These are phyloP conservation scores for Clonostachys byssicola DNA, from an alignment of 2,329 filamentous ascomycete species.

Conservation along the genomic window DNA sequence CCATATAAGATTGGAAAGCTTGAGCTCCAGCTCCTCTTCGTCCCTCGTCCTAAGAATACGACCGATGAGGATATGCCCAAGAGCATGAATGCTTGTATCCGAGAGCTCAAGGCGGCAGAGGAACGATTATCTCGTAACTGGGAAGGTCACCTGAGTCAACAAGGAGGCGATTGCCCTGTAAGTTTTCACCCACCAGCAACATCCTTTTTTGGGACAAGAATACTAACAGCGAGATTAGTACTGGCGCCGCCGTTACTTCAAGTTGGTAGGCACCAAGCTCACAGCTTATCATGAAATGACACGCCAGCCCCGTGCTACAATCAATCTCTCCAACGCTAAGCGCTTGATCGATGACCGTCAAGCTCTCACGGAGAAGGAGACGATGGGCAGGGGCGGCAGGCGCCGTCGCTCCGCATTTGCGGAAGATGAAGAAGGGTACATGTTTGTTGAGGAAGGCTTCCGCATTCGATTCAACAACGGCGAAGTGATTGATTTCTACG, in stretches of 20 bases:
- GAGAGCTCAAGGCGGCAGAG: constrained; percentile 89
- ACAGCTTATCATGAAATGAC: constrained; percentile 96
- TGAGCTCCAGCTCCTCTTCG: constrained; percentile 89
- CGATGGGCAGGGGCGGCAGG: constrained; percentile 68
- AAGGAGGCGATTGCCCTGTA: constrained; percentile 96
- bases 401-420: constrained; percentile 93
- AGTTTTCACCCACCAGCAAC: constrained; percentile 34
- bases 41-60: constrained; percentile 82
- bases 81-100: constrained; percentile 95
- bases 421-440: constrained; percentile 98
- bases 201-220: constrained; percentile 27
- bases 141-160: constrained; percentile 90
- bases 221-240: constrained; percentile 51
- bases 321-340: constrained; percentile 89
- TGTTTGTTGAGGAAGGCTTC: constrained; percentile 99
- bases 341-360: constrained; percentile 91
- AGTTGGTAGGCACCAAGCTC: constrained; percentile 82
- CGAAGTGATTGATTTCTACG: constrained; percentile 98
- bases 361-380: constrained; percentile 79
- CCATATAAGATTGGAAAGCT: constrained; percentile 97
- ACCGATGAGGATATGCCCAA: constrained; percentile 97
- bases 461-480: constrained; percentile 97
- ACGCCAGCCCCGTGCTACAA: constrained; percentile 90
- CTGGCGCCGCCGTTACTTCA: constrained; percentile 98
- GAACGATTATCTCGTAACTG: constrained; percentile 72